Base-by-base conservation (phyloP, 2,329 filamentous ascomycete genomes). In the Ophiostoma quercus region DNA sequence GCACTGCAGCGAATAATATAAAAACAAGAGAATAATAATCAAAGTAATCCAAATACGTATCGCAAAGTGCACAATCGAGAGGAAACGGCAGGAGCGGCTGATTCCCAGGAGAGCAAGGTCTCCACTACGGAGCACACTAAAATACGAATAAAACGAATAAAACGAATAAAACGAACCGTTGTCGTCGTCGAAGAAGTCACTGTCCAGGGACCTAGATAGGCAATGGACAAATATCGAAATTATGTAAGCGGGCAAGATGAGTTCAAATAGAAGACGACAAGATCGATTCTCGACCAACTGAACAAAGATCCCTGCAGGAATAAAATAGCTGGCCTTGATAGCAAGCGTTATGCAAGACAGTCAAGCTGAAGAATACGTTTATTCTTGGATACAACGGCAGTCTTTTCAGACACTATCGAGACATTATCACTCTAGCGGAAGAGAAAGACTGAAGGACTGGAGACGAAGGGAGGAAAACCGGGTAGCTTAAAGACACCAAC, bases 311-410 rank as follows among this genome's bases (percentile, higher is more conserved):
- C 51, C 25, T 57, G 51, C 8, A 12, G 25, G 2, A 57, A 57
- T 12, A 57, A 57, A 57, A 57, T n/a, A 57, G n/a, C 16, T 29
- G 22, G 16, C 51, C n/a, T 25, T 16, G 22, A 57, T 57, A 14
- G 57, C 57, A 32, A 32, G 57, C 25, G 57, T 34, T 62, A 34
- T 62, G 22, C 66, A 63, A 68, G 8, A 71, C 68, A 67, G 11
- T 34, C 57, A 7, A 62, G 57, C 57, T 32, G 12, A 57, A 22
- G n/a, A 25, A 57, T 25, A 25, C 11, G 51, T 57, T n/a, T 54
- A 22, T 12, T 57, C 8, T 25, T 57, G 11, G 19, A n/a, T 47
- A 47, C 43, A 47, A n/a, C 39, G 11, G 39, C 39, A 41, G 39
- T 47, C 19, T 47, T 47, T 47, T 47, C 19, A n/a, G 43, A 47